These are phyloP conservation scores for Furcasterigmium furcatum DNA, from an alignment of 2,329 filamentous ascomycete genomes.

Conservation along the genomic window DNA sequence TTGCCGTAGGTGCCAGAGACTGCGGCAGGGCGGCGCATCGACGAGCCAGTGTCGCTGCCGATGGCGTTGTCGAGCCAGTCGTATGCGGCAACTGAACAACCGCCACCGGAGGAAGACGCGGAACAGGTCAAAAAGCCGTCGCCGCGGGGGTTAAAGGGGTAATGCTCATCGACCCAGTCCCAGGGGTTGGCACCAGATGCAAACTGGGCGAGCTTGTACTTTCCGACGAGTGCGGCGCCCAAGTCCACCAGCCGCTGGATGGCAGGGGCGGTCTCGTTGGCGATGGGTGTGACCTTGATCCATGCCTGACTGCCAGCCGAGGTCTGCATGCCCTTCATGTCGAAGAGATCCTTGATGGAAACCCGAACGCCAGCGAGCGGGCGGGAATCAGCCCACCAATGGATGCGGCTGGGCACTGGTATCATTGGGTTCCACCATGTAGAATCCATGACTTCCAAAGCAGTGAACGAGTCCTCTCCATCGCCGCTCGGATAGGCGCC, in stretches of 20 bases:
- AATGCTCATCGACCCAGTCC: constrained; percentile 37
- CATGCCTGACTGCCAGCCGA: constrained; percentile 57
- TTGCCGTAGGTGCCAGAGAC: constrained; percentile 23
- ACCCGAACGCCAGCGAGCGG: constrained; percentile 33
- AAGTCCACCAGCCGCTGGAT: constrained; percentile 55
- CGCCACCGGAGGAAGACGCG: constrained; percentile 20
- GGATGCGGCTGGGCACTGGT: constrained; percentile 34
- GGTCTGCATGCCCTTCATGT: constrained; percentile 47
- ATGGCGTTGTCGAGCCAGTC: constrained; percentile 21
- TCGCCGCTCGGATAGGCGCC: too few relatives aligned
- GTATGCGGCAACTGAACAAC: constrained; percentile 21
- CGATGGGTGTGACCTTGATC: constrained; percentile 45
- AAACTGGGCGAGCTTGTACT: constrained; percentile 48
- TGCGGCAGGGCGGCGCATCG: constrained; percentile 20
- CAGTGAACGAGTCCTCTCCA: too few relatives aligned
- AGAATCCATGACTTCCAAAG: too few relatives aligned
- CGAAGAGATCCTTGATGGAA: constrained; percentile 27
- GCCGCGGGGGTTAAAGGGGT: constrained; percentile 42
- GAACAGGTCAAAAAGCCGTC: constrained; percentile 38
- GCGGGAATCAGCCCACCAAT: constrained; percentile 23
- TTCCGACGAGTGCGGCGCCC: constrained; percentile 54
- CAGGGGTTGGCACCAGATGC: constrained; percentile 34
- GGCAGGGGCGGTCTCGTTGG: constrained; percentile 41
- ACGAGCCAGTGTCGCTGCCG: constrained; percentile 17
- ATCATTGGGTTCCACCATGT: constrained; percentile 11